Conservation (phyloP, 768 basidiomycete species). For the Mycena polygramma region DNA sequence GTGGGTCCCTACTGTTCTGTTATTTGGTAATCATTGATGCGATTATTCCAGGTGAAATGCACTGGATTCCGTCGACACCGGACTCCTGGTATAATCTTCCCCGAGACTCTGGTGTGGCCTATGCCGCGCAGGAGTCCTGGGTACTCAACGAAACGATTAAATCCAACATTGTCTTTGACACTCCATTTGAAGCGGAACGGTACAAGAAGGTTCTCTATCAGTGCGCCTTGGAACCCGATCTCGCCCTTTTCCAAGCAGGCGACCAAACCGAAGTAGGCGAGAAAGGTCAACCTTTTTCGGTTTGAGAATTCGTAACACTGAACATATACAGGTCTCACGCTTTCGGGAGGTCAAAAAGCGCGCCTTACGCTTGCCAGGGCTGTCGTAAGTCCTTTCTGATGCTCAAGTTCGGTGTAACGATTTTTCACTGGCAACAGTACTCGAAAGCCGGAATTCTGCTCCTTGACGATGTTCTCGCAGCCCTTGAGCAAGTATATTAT, state of each 20-base stretch:
- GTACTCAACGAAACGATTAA: constrained; percentile 84
- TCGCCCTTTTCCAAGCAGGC: constrained; percentile 76
- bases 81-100: constrained; percentile 81
- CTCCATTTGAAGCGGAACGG: constrained; percentile 81
- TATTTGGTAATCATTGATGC: constrained; percentile 43
- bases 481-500: constrained; percentile 49
- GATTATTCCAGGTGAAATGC: constrained; percentile 67
- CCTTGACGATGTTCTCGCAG: constrained; percentile 80
- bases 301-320: constrained; percentile 45
- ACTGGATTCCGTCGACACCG: constrained; percentile 64
- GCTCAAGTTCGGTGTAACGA: constrained; percentile 40
- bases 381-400: constrained; percentile 37
- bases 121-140: constrained; percentile 90
- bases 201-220: constrained; percentile 85
- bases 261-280: constrained; percentile 75
- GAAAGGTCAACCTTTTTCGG: constrained; percentile 61
- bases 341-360: constrained; percentile 59
- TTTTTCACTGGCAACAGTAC: constrained; percentile 48
- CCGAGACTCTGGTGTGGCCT: constrained; percentile 76
- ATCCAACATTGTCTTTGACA: constrained; percentile 88
- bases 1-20: constrained; percentile 49
- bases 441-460: constrained; percentile 72
- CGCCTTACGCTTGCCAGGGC: constrained; percentile 62
- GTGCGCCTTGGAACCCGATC: constrained; percentile 79
- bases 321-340: constrained; percentile 6